Evolutionary conservation across 805 yeast species (phyloP).

Genomic region (Kuraishia cidri): DNA sequence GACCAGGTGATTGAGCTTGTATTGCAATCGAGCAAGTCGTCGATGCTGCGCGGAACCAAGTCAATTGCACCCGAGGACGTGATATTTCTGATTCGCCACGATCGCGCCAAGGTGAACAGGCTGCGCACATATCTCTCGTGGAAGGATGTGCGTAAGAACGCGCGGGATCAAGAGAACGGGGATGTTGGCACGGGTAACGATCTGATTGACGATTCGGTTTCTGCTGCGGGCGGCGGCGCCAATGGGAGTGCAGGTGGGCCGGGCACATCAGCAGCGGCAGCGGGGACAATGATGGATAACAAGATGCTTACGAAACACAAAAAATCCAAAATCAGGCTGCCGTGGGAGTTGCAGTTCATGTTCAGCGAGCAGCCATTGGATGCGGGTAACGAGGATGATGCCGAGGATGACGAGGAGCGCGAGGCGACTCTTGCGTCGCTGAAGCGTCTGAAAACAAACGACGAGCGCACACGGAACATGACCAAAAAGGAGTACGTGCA

Average conservation of each 20-base stretch:
- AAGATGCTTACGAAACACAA: constrained; percentile 47
- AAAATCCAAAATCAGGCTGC: constrained; percentile 73
- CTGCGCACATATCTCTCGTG: constrained; percentile 86
- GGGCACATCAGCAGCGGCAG: constrained; percentile 18
- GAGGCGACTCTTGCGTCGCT: constrained; percentile 86
- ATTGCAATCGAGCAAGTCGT: constrained; percentile 68
- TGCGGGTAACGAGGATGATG: constrained; percentile 53
- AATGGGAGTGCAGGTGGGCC: constrained; percentile 26
- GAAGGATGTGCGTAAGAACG: constrained; percentile 91
- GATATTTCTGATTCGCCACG: constrained; percentile 86
- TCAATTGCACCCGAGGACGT: constrained; percentile 89
- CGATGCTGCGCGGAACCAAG: constrained; percentile 71
- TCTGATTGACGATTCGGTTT: constrained; percentile 17
- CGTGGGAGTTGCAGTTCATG: constrained; percentile 95
- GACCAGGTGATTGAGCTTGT: constrained; percentile 88
- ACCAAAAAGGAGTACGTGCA: constrained; percentile 96
- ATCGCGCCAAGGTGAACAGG: constrained; percentile 87
- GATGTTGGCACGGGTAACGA: constrained; percentile 27
- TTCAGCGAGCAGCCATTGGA: constrained; percentile 84
- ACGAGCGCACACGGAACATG: constrained; percentile 88
- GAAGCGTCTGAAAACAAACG: constrained; percentile 84
- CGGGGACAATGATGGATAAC: constrained; percentile 26
- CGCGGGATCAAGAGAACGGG: constrained; percentile 50
- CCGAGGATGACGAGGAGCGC: constrained; percentile 79
- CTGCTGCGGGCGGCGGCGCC: constrained; percentile 33